Evolutionary conservation across 768 basidiomycete species (phyloP), one percentile per base, ranked within the genome.

Genomic region (Pleurotus sapidus): DNA sequence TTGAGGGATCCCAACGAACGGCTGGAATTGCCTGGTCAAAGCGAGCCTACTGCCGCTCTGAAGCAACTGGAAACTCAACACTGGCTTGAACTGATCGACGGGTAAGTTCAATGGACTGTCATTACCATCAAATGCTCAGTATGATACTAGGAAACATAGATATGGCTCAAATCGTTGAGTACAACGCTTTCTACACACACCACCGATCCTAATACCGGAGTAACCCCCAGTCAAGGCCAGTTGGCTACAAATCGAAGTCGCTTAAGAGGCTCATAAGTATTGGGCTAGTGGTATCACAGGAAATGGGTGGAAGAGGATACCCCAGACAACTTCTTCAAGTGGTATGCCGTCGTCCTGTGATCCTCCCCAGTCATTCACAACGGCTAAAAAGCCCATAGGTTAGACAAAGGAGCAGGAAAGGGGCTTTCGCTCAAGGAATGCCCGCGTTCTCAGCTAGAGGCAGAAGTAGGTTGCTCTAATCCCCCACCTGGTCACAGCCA

Each of bases 311-410:
- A 79, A 49, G 77, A 76, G 6, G 80, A 87, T 58, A 87, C 87
- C 0, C 64, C 61, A 25, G 85, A 88, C 56, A 88, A 87, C 64
- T 88, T 89, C 64, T 89, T 88, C 70, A 70, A 70, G 59, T 86
- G 84, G 84, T 82, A 47, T 46, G 27, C 34, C 4, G 9, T 51
- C 34, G 51, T 20, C 9, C 24, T 30, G 48, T 59, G 20, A 18
- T 24, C n/a, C 25, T 14, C 45, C 15, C 3, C 37, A 15, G n/a
- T 6, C 54, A 11, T 34, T 34, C 8, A 9, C 30, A 9, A 34
- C 30, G 30, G 30, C 30, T 34, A 34, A 34, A 34, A 9, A 43
- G 3, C 24, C 9, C 18, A 8, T 43, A 87, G 84, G 88, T 76
- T 89, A 0, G 87, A 89, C 60, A 66, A 72, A 37, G 87, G 87